Percentiles rank a stretch among this genome's conserved stretches.
These are phyloP conservation scores for Calocybe cyanea DNA, from an alignment of 768 basidiomycete genomes.

Conservation along the genomic window DNA sequence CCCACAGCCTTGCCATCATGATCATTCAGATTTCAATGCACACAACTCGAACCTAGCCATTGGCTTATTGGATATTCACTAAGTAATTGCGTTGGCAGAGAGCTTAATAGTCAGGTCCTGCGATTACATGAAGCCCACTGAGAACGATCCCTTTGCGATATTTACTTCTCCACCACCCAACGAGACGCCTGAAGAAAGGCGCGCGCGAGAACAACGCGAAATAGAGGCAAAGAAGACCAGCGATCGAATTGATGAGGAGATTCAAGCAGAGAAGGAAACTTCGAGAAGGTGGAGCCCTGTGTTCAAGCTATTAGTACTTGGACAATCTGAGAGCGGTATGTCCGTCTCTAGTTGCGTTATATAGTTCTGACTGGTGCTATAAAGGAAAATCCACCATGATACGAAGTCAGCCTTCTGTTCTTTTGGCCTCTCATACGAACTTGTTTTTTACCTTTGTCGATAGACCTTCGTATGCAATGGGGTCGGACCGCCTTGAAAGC, in stretches of 20 bases:
- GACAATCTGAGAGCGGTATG: conserved; percentile 58
- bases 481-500: conserved; percentile 56
- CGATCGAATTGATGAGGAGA: conserved; percentile 54
- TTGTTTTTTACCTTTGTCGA: neutral
- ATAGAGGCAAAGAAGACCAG: conserved; percentile 56
- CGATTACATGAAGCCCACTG: conserved; percentile 2
- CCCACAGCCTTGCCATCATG: too few relatives aligned
- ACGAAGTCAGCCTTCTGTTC: conserved; percentile 38
- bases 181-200: conserved; percentile 49
- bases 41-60: too few relatives aligned
- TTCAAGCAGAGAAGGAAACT: conserved; percentile 39
- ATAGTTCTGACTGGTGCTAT: too few relatives aligned
- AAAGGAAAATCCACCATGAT: conserved; percentile 58
- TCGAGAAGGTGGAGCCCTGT: conserved; percentile 41
- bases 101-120: too few relatives aligned
- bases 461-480: conserved; percentile 70
- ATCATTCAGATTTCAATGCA: too few relatives aligned
- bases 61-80: too few relatives aligned
- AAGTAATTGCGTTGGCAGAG: too few relatives aligned
- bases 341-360: conserved; percentile 3
- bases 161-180: conserved; percentile 54
- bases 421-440: neutral
- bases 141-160: conserved; percentile 53
- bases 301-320: conserved; percentile 52
- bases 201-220: conserved; percentile 42